phyloP scores from a whole-genome alignment of 1,284 basidiomycete species.

The Porodaedalea pini region DNA sequence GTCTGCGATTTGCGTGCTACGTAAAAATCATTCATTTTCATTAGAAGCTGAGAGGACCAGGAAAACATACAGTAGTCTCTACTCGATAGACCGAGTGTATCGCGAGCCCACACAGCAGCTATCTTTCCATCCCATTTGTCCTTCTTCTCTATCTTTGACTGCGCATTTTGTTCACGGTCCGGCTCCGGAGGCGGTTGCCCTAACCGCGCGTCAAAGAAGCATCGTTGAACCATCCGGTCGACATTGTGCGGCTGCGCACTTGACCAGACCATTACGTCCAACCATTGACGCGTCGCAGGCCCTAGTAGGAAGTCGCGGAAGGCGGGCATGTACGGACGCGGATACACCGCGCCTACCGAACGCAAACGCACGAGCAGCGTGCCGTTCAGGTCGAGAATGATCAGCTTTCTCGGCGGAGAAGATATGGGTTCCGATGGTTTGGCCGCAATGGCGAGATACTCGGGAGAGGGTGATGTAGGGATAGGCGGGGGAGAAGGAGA shows the following conservation, averaged over 20 bases:
- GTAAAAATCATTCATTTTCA: not conserved
- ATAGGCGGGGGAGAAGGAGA: conserved; percentile 16
- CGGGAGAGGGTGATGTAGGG: conserved; percentile 30
- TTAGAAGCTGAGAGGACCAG: conserved; percentile 9
- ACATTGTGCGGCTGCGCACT: conserved; percentile 82
- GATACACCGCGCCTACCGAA: conserved; percentile 34
- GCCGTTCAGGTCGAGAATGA: conserved; percentile 82
- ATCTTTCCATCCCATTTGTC: conserved; percentile 31
- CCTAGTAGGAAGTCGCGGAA: conserved; percentile 67
- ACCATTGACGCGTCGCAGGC: conserved; percentile 50
- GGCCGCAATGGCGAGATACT: conserved; percentile 38
- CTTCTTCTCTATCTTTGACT: conserved; percentile 12
- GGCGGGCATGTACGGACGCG: conserved; percentile 66
- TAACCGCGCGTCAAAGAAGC: conserved; percentile 36
- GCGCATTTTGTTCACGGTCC: conserved; percentile 30
- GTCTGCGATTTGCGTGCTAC: conserved; percentile 58
- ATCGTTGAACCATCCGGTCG: conserved; percentile 59
- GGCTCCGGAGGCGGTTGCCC: not conserved
- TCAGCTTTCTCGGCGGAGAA: conserved; percentile 52
- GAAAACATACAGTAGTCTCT: conserved; percentile 57
- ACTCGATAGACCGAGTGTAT: conserved; percentile 61
- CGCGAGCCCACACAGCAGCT: conserved; percentile 73
- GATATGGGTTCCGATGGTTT: conserved; percentile 35
- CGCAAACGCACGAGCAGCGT: conserved; percentile 69
- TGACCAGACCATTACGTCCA: conserved; percentile 86